Conservation (phyloP, 495 filamentous ascomycete species). For the Glutinoglossum americanum region DNA sequence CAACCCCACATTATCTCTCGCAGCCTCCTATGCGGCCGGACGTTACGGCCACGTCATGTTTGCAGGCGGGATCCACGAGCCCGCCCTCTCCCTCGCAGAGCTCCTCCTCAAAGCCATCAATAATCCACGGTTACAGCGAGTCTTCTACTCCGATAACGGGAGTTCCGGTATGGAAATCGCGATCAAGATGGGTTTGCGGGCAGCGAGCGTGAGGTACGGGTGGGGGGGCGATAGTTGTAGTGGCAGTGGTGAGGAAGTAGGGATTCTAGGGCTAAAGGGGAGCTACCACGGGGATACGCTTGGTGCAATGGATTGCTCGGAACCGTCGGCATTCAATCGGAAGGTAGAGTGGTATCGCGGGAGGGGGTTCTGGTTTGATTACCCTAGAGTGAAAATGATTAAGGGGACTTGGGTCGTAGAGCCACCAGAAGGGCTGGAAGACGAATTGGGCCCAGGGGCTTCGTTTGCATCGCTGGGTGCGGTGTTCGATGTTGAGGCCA, state of each 20-base stretch:
- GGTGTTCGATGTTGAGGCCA: constrained; percentile 36
- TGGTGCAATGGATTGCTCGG: constrained; percentile 58
- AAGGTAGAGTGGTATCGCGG: constrained; percentile 65
- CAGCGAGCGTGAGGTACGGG: constrained; percentile 36
- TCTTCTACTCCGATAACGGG: constrained; percentile 64
- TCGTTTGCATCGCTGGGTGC: constrained; percentile 29
- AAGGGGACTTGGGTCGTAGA: constrained; percentile 40
- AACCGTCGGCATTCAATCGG: constrained; percentile 48
- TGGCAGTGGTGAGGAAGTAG: constrained; percentile 21
- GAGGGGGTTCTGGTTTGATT: constrained; percentile 55
- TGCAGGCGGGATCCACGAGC: constrained; percentile 47
- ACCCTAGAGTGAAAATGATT: constrained; percentile 41
- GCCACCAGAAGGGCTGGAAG: constrained; percentile 25
- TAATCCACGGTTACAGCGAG: constrained; percentile 38
- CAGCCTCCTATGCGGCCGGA: constrained; percentile 59
- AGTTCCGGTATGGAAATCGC: constrained; percentile 63
- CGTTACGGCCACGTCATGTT: constrained; percentile 77
- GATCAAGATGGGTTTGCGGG: constrained; percentile 56
- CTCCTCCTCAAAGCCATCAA: constrained; percentile 29
- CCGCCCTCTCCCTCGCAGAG: constrained; percentile 42
- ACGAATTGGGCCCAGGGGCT: constrained; percentile 22
- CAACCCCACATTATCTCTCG: constrained; percentile 40
- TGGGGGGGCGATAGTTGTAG: constrained; percentile 29
- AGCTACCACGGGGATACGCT: constrained; percentile 71
- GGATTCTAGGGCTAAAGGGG: constrained; percentile 47